Evolutionary conservation across 1,284 basidiomycete species (phyloP), one percentile per base, ranked within the genome.

Genomic region (Sporisorium sorghi): DNA sequence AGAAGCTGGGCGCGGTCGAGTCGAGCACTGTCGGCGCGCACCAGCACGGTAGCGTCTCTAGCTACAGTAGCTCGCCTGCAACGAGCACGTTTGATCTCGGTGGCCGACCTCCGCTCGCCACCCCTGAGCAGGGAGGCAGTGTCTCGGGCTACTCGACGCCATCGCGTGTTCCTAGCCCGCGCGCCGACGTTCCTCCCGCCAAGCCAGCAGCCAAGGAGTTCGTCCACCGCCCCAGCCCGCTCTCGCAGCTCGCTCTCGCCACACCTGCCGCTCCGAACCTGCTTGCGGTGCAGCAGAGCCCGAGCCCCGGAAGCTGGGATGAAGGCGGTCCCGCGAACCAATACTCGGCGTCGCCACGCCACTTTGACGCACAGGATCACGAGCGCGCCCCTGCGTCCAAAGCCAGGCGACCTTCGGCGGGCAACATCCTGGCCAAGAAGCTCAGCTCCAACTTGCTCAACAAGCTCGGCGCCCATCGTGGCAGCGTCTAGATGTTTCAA

Each of bases 401-500:
- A 52, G 10, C 35, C 9, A 58, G 65, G 14, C 49, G 64, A 9
- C 60, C 70, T 10, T 68, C 65, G 2, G 61, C 71, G 2, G 71
- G 65, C 2, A 65, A 73, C 3, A 28, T 58, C 15, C 39, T 68
- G 42, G 50, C 53, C 43, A 73, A 73, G 61, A 73, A 53, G 32
- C 46, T 68, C 54, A 64, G 67, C 58, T 73, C 65, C 32, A 68
- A 58, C 58, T 50, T 67, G 15, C 60, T 68, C 8, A 51, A 40
- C 58, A 73, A 73, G 35, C 32, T 73, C 32, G 51, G 60, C 14
- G 51, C 60, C 5, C 64, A 73, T 23, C 51, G 70, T 28, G 61
- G 60, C 51, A 60, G 51, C 37, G 24, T 63, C 40, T 73, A 55
- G 52, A n/a, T 8, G n/a, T n/a, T n/a, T n/a, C n/a, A n/a, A n/a